A percentile compares a stretch with the other conserved stretches of the same genome.
phyloP scores from a whole-genome alignment of 139 green algal species.

The Edaphochlamys debaryana region DNA sequence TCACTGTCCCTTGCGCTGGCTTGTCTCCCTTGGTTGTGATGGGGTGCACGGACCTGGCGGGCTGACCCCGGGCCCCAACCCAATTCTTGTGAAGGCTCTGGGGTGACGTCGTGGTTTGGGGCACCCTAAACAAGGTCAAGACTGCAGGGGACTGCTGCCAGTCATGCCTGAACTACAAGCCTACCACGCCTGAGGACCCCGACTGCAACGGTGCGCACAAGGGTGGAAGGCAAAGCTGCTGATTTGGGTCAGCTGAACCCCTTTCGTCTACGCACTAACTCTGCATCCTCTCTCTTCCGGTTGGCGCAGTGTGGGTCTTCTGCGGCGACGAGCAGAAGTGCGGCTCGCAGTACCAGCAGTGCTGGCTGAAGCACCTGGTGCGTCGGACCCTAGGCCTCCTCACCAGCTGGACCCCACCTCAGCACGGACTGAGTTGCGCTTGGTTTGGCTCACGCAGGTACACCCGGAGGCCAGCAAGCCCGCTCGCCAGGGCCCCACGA shows the following conservation, averaged over 20 bases:
- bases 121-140: conserved; percentile 56
- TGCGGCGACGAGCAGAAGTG: conserved; percentile 76
- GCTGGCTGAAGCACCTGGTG: conserved; percentile 92
- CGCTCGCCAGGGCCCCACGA: conserved; percentile 60
- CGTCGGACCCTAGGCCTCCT: background rate
- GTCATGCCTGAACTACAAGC: conserved; percentile 60
- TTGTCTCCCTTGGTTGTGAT: no score
- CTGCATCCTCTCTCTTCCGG: no score
- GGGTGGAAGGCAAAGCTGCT: no score
- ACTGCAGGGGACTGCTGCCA: conserved; percentile 73
- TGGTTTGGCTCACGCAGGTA: no score
- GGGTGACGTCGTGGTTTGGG: conserved; percentile 82
- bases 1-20: no score
- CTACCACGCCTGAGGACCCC: conserved; percentile 51
- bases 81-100: conserved; percentile 84
- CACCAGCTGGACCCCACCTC: background rate
- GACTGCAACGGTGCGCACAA: conserved; percentile 75
- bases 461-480: conserved; percentile 72
- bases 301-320: conserved; percentile 91
- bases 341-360: conserved; percentile 69
- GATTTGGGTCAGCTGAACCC: no score
- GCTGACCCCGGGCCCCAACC: no score
- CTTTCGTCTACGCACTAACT: no score
- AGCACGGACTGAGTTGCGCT: no score
- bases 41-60: no score